phyloP scores from a whole-genome alignment of 176 grass and related monocot genomes.

The Phyllostachys edulis region DNA sequence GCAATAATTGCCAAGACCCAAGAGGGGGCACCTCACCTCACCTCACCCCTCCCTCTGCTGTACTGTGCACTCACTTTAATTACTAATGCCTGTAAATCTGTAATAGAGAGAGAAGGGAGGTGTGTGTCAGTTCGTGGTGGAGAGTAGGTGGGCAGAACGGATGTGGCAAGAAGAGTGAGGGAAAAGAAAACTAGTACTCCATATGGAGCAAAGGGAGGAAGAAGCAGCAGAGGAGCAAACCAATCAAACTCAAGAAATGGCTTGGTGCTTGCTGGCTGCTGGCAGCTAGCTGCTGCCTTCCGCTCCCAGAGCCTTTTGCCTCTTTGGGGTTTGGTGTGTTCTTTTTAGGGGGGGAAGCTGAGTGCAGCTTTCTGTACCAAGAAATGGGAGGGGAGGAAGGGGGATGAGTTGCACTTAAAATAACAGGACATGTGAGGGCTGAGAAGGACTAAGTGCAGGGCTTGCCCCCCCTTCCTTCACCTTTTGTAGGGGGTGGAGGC shows the following conservation, averaged over 20 bases:
- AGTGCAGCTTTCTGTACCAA: slow-evolving; percentile 27
- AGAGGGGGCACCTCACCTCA: neutral
- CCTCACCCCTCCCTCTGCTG: slow-evolving; percentile 10
- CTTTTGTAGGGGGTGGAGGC: slow-evolving; percentile 46
- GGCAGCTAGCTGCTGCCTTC: neutral
- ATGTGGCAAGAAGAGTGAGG: neutral
- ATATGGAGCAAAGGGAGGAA: neutral
- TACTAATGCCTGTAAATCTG: slow-evolving; percentile 23
- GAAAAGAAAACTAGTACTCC: neutral
- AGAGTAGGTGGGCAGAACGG: slow-evolving; percentile 19
- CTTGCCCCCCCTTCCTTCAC: slow-evolving; percentile 19
- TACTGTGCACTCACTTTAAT: slow-evolving; percentile 35
- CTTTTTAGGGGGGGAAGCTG: slow-evolving; percentile 25
- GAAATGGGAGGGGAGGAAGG: neutral
- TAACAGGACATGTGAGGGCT: slow-evolving; percentile 21
- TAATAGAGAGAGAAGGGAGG: neutral
- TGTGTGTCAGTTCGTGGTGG: slow-evolving; percentile 11
- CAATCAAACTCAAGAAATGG: neutral
- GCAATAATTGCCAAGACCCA: slow-evolving; percentile 51
- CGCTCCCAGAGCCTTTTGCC: slow-evolving; percentile 21
- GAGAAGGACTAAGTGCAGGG: slow-evolving; percentile 36
- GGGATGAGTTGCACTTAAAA: neutral
- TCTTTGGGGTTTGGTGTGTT: slow-evolving; percentile 26
- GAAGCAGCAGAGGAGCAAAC: neutral
- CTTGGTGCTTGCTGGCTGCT: neutral